Evolutionary conservation across 164 flowering plant genomes (phyloP), one percentile per base, ranked within the genome.

Genomic region (Vitis rotundifolia): DNA sequence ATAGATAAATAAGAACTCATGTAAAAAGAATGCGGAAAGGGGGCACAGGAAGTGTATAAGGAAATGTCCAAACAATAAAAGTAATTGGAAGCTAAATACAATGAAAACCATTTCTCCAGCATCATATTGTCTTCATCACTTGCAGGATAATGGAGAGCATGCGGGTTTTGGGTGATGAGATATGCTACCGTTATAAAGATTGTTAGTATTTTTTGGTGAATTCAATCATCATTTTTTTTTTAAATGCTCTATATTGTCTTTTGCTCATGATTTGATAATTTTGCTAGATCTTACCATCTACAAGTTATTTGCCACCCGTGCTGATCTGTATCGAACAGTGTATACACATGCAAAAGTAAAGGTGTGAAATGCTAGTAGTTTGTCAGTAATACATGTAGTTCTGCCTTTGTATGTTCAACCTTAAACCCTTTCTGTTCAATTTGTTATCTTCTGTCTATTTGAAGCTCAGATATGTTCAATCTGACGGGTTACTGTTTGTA

Each of bases 281-380:
- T 73, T 64, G 16, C 44, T 79, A 94, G 99, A 92, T 84, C 90
- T 86, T 28, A 84, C 87, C 8, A 59, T 92, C 64, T 83, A 84
- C 86, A 92, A 92, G 83, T 67, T 94, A 66, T 94, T 94, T 76
- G 65, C 77, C 44, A 81, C 97, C 65, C 97, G 97, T 53, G 97
- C 96, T 74, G 97, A 92, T 82, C 85, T 94, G 63, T 75, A 86
- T 69, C 81, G 95, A 63, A 94, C 94, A 44, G 97, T 90, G 51
- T 94, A 94, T 75, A 90, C 86, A 13, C 99, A 94, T 80, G 84
- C 97, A 67, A 92, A 92, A 92, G 97, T 94, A 11, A 91, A 92
- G 99, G 99, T 94, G 75, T 0, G n/a, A n/a, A 58, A 44, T 37
- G 5, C 55, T 12, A 44, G 9, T 29, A 22, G 6, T 10, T 28